Evolutionary conservation across 1,139 yeast genomes (phyloP).

Genomic region (Geotrichum siamense): DNA sequence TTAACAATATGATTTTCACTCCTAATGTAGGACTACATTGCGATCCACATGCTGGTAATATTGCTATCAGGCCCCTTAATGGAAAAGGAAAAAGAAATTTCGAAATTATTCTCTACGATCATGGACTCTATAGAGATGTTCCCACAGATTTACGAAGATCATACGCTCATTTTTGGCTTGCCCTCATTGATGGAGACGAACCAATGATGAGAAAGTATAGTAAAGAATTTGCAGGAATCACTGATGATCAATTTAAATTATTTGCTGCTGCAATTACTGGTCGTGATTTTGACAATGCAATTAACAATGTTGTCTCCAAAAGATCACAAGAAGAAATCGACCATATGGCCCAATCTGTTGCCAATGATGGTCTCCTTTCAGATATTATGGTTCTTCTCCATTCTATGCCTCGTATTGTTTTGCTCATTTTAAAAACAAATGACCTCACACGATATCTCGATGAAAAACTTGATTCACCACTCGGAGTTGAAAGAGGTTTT

Average conservation of each 20-base stretch:
- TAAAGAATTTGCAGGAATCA: conserved; percentile 69
- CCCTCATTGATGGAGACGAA: conserved; percentile 65
- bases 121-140: conserved; percentile 84
- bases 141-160: conserved; percentile 69
- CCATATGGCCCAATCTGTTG: conserved; percentile 57
- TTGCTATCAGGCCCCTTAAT: conserved; percentile 56
- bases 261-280: conserved; percentile 96
- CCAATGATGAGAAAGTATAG: conserved; percentile 67
- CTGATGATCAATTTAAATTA: conserved; percentile 69
- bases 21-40: conserved; percentile 90
- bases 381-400: conserved; percentile 76
- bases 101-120: conserved; percentile 88
- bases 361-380: conserved; percentile 51
- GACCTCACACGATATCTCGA: conserved; percentile 87
- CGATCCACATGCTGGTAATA: conserved; percentile 97
- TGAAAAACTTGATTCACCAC: conserved; percentile 70
- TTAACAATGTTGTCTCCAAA: conserved; percentile 49
- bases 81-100: conserved; percentile 55
- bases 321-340: conserved; percentile 53
- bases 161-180: conserved; percentile 90
- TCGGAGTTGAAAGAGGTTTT: conserved; percentile 85
- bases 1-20: conserved; percentile 91
- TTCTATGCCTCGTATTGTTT: conserved; percentile 74
- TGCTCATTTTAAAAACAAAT: conserved; percentile 84
- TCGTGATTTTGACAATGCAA: conserved; percentile 63